phyloP scores from a whole-genome alignment of 1,284 basidiomycete genomes.

The Ceratobasidium theobromae region DNA sequence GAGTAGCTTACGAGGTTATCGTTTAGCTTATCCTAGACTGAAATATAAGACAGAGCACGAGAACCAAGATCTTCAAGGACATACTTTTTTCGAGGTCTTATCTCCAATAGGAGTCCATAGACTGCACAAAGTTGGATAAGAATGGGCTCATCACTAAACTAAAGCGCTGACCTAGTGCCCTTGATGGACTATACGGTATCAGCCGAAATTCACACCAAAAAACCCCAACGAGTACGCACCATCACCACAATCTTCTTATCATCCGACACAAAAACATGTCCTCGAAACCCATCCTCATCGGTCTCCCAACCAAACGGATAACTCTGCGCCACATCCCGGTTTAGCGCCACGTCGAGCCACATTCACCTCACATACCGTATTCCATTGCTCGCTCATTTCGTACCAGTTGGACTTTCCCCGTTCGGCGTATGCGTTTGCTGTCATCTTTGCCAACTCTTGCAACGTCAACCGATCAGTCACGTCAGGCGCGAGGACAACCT shows the following conservation, averaged over 20 bases:
- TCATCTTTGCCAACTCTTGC: slow-evolving; percentile 84
- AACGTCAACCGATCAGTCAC: slow-evolving; percentile 81
- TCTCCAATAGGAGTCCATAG: slow-evolving; percentile 25
- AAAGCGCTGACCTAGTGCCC: slow-evolving; percentile 29
- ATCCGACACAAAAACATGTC: slow-evolving; percentile 82
- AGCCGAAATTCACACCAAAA: neutral
- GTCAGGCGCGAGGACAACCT: slow-evolving; percentile 61
- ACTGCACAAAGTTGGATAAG: neutral
- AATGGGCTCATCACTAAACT: neutral
- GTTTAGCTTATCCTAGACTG: slow-evolving; percentile 82
- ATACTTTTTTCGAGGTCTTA: slow-evolving; percentile 31
- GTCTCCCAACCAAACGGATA: slow-evolving; percentile 87
- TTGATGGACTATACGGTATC: slow-evolving; percentile 25
- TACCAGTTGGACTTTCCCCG: slow-evolving; percentile 76
- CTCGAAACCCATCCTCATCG: slow-evolving; percentile 79
- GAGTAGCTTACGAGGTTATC: slow-evolving; percentile 80
- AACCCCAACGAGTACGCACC: neutral
- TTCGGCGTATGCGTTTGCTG: slow-evolving; percentile 83
- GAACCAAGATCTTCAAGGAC: neutral
- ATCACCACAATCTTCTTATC: slow-evolving; percentile 84
- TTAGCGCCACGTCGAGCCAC: neutral
- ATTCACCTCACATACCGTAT: slow-evolving; percentile 55
- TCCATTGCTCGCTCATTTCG: slow-evolving; percentile 74
- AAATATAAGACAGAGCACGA: neutral
- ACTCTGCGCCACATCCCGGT: slow-evolving; percentile 51